A percentile compares a stretch with the other conserved stretches of the same genome.
phyloP scores from a whole-genome alignment of 2,329 filamentous ascomycete genomes.

The Colletotrichum tabaci region DNA sequence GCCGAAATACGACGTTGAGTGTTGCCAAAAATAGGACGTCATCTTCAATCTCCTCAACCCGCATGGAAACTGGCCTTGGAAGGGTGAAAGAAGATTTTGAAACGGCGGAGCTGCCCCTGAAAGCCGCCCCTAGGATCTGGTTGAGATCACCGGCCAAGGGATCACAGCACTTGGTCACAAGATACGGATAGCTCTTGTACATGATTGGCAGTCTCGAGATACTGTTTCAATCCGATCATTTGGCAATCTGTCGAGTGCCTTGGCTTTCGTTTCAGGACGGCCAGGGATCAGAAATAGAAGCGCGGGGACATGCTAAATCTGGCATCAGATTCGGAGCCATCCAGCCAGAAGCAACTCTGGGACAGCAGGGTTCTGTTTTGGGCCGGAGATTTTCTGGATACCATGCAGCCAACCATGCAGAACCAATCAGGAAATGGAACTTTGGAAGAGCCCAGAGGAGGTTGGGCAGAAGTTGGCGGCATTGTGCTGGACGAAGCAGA shows the following conservation, averaged over 20 bases:
- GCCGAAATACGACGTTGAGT: constrained; percentile 24
- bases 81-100: constrained; percentile 35
- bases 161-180: not conserved
- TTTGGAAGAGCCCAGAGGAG: constrained; percentile 5
- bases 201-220: constrained; percentile 3
- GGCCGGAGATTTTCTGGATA: constrained; percentile 37
- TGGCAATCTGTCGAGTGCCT: constrained; percentile 15
- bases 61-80: constrained; percentile 23
- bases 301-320: constrained; percentile 28
- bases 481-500: not conserved
- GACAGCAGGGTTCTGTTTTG: constrained; percentile 25
- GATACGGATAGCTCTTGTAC: not conserved
- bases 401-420: constrained; percentile 25
- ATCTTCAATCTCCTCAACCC: constrained; percentile 9
- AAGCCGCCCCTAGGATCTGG: constrained; percentile 28
- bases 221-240: constrained; percentile 21
- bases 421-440: not conserved
- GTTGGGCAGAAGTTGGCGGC: constrained; percentile 1
- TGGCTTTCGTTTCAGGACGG: constrained; percentile 37
- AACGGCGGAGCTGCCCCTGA: constrained; percentile 17
- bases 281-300: constrained; percentile 18
- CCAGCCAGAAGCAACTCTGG: constrained; percentile 23
- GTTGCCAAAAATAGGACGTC: constrained; percentile 34
- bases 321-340: constrained; percentile 26
- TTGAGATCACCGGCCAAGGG: constrained; percentile 30